phyloP scores from a whole-genome alignment of 2,329 filamentous ascomycete species.

The Colletotrichum cereale region DNA sequence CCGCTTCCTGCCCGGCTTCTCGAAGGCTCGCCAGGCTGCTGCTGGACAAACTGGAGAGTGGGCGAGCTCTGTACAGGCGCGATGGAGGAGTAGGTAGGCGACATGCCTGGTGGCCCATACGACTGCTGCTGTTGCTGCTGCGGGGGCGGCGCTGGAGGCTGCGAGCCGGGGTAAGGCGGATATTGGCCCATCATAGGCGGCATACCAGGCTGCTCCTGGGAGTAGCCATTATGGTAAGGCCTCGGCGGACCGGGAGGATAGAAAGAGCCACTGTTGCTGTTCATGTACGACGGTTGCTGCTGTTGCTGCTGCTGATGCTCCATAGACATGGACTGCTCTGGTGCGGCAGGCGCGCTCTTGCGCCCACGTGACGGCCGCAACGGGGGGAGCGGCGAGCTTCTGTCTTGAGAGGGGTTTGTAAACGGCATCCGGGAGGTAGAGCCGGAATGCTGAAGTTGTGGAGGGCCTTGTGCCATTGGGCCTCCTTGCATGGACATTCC shows the following conservation, averaged over 20 bases:
- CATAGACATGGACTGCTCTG: constrained; percentile 21
- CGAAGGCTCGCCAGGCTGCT: constrained; percentile 30
- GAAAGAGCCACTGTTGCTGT: constrained; percentile 34
- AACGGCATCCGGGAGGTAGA: constrained; percentile 40
- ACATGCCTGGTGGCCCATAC: constrained; percentile 35
- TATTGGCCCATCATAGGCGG: constrained; percentile 32
- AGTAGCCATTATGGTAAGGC: constrained; percentile 37
- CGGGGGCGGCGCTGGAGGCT: constrained; percentile 16
- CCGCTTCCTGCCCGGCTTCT: constrained; percentile 41
- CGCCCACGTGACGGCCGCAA: constrained; percentile 37
- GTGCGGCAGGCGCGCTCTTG: constrained; percentile 26
- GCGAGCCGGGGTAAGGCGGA: constrained; percentile 22
- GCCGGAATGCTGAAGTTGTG: constrained; percentile 29
- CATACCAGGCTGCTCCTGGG: constrained; percentile 35
- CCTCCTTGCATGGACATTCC: constrained; percentile 30
- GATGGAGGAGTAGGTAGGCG: constrained; percentile 37
- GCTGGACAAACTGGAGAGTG: constrained; percentile 37
- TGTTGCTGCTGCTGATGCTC: constrained; percentile 35
- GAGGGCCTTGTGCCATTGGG: constrained; percentile 24
- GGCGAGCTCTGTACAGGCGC: constrained; percentile 39
- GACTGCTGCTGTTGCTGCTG: constrained; percentile 18
- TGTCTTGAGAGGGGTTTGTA: constrained; percentile 38
- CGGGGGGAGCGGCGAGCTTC: constrained; percentile 39
- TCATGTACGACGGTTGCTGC: constrained; percentile 34
- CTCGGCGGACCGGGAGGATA: constrained; percentile 38